Evolutionary conservation across 352 stramenopile genomes (phyloP), one percentile per base, ranked within the genome.

Genomic region (Phytophthora cryptogea): DNA sequence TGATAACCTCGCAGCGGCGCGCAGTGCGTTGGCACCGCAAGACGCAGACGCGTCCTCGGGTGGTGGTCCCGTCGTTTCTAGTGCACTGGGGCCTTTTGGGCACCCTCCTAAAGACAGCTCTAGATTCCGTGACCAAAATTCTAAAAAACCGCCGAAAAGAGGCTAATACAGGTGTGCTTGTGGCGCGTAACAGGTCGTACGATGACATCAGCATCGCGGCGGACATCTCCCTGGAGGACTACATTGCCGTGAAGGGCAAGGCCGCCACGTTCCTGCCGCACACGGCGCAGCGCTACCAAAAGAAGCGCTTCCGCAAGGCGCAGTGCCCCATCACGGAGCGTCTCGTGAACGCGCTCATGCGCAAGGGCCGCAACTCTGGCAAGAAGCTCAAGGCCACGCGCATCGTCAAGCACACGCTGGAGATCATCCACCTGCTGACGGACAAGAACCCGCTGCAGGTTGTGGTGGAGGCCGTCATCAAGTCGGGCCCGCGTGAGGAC

Each of bases 381-480:
- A 99, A 99, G 94, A 99, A 99, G 91, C 80, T 99, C 55, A 98
- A 99, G 91, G 97, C 97, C 46, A 89, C 95, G 43, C 95, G 97
- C 74, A 99, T 99, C 69, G 92, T 99, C 40, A 95, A 98, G 84
- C 97, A 99, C 79, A 97, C 97, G 63, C 85, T 99, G 33, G 98
- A 99, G 88, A 99, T 99, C 83, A 99, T 99, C 77, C 94, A 99
- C 88, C 77, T 99, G 61, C 83, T 99, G 45, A 99, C 97, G 45
- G 98, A 99, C 85, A 94, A 98, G 81, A 99, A 99, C 90, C 98
- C 97, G 40, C 86, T 99, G 49, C 97, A 99, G 86, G 94, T 99
- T n/a, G 78, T 97, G 8, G 86, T 96, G 43, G 85, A 94, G 59
- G 89, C 89, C 64, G 86, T 97, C 50, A 93, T 93, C 74, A 97